These are phyloP conservation scores for Cladosporium velox DNA, from an alignment of 2,329 filamentous ascomycete genomes.

Conservation along the genomic window DNA sequence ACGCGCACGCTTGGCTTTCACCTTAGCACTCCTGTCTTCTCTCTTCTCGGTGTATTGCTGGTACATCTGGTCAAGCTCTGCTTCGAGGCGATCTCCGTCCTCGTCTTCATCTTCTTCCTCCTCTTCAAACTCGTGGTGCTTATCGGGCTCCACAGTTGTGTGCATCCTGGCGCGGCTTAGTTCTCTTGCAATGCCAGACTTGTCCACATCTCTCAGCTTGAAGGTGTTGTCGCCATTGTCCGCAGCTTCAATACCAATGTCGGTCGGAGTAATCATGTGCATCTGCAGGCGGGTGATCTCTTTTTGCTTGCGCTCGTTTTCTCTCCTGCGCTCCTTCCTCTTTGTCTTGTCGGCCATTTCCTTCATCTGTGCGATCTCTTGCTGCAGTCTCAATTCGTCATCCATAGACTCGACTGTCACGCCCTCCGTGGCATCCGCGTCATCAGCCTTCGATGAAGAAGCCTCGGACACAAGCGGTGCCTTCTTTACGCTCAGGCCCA, in stretches of 20 bases:
- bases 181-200: slow-evolving; percentile 69
- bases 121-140: slow-evolving; percentile 46
- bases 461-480: slow-evolving; percentile 44
- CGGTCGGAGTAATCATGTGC: slow-evolving; percentile 93
- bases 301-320: slow-evolving; percentile 92
- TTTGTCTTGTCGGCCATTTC: slow-evolving; percentile 75
- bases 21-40: slow-evolving; percentile 79
- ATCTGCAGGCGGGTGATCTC: slow-evolving; percentile 96
- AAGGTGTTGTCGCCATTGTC: slow-evolving; percentile 76
- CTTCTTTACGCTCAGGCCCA: slow-evolving; percentile 81
- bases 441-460: slow-evolving; percentile 32
- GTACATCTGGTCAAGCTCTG: slow-evolving; percentile 85
- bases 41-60: slow-evolving; percentile 79
- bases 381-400: slow-evolving; percentile 86
- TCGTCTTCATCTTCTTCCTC: slow-evolving; percentile 62
- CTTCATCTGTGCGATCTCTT: slow-evolving; percentile 79
- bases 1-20: slow-evolving; percentile 84
- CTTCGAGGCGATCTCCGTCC: slow-evolving; percentile 79
- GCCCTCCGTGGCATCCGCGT: slow-evolving; percentile 49
- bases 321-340: slow-evolving; percentile 79
- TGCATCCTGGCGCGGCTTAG: slow-evolving; percentile 75
- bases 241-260: slow-evolving; percentile 81
- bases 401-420: slow-evolving; percentile 88
- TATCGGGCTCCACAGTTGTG: slow-evolving; percentile 57
- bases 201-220: slow-evolving; percentile 77